Evolutionary conservation across 179 eudicot species (phyloP), one percentile per base, ranked within the genome.

Genomic region (Dionaea muscipula): DNA sequence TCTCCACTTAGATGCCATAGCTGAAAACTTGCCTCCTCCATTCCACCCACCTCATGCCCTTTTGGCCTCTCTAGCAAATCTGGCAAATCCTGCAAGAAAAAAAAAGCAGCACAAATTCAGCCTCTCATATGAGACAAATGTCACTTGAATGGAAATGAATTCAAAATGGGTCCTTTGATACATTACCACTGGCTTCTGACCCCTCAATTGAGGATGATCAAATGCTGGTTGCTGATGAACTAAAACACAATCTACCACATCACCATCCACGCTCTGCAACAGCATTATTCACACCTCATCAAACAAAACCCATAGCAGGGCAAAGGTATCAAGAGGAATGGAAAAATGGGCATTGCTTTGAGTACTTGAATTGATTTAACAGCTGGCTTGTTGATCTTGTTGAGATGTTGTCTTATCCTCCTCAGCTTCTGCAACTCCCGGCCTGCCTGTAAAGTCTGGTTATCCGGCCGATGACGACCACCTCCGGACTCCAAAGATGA

Each of bases 221-320:
- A 88, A 88, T 46, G 96, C 87, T 62, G 83, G 83, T 71, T 88
- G 96, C 26, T 76, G 73, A 68, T 85, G 82, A 50, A 81, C 35
- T 59, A 54, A 39, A 0, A 88, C 73, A 59, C 96, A 88, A 62
- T 88, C 94, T 69, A 88, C 82, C 51, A 80, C 40, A 78, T 88
- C 96, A 22, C 96, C 98, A 66, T 91, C 94, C 37, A 83, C 72
- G 60, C 98, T 91, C 98, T 91, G 74, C 59, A 26, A 22, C 50
- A 60, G 4, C n/a, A n/a, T n/a, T 19, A 36, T 24, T 22, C 31
- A 26, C 48, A 26, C 55, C 39, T 7, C n/a, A 23, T 16, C 0
- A 51, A 50, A 16, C 21, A 52, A 12, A 14, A 8, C 1, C 21
- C 20, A 46, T n/a, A 46, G 3, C 51, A 51, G 37, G 37, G 0